A percentile compares a stretch with the other conserved stretches of the same genome.
Evolutionary conservation across 305 asterid genomes (phyloP).

Genomic region (Solanum chacoense): DNA sequence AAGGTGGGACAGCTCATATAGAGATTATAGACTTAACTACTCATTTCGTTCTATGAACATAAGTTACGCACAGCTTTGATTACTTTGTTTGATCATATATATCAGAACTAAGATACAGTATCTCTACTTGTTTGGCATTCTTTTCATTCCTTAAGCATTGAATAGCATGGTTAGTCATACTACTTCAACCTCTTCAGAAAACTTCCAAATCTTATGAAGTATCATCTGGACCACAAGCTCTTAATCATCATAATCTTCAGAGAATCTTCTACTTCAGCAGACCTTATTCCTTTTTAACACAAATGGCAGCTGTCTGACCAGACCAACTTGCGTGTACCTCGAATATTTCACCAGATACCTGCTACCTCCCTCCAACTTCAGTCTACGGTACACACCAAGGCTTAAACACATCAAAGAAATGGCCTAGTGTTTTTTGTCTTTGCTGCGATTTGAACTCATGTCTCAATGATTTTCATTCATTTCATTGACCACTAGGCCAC

Average conservation of each 20-base stretch:
- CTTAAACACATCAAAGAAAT: neutral
- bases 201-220: neutral
- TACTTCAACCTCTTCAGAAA: neutral
- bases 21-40: neutral
- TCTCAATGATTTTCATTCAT: neutral
- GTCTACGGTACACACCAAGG: neutral
- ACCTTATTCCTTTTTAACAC: neutral
- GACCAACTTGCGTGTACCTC: neutral
- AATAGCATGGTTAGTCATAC: neutral
- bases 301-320: neutral
- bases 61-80: neutral
- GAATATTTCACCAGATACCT: neutral
- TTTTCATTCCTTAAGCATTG: neutral
- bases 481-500: neutral
- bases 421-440: neutral
- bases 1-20: neutral
- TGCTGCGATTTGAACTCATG: neutral
- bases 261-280: neutral
- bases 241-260: neutral
- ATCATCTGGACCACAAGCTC: neutral
- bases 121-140: neutral
- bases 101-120: neutral
- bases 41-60: neutral
- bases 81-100: neutral
- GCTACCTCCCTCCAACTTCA: neutral